Conservation (phyloP, 768 basidiomycete species). For the Gloeophyllum trabeum region DNA sequence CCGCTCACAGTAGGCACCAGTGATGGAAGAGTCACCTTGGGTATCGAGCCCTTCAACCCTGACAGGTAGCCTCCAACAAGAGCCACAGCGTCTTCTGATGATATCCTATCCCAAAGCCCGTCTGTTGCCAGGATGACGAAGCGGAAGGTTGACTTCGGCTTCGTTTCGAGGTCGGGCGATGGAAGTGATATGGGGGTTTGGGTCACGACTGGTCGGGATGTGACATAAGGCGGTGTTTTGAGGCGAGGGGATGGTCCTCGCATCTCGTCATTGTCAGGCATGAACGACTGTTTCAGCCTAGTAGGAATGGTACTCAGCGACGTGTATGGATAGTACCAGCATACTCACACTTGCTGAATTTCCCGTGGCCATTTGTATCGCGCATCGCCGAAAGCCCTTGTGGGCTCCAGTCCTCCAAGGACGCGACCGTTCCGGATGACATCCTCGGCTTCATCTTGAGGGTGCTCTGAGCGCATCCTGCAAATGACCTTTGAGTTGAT, state of each 20-base stretch:
- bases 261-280: slow-evolving; percentile 49
- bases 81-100: slow-evolving; percentile 76
- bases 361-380: slow-evolving; percentile 80
- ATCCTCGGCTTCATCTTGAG: slow-evolving; percentile 54
- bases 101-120: slow-evolving; percentile 39
- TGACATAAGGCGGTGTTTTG: slow-evolving; percentile 92
- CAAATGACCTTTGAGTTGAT: not conserved
- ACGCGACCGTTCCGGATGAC: slow-evolving; percentile 78
- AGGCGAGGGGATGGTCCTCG: slow-evolving; percentile 49
- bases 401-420: slow-evolving; percentile 81
- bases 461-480: slow-evolving; percentile 79
- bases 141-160: slow-evolving; percentile 31
- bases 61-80: slow-evolving; percentile 77
- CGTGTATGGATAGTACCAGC: not conserved
- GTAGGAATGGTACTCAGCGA: slow-evolving; percentile 6
- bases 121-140: slow-evolving; percentile 91
- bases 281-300: slow-evolving; percentile 56
- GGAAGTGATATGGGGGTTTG: slow-evolving; percentile 57
- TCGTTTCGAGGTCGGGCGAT: slow-evolving; percentile 12
- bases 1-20: slow-evolving; percentile 48
- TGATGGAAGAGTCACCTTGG: slow-evolving; percentile 43
- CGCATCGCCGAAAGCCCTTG: slow-evolving; percentile 81
- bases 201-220: slow-evolving; percentile 70
- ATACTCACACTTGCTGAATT: slow-evolving; percentile 56
- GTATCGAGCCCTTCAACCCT: slow-evolving; percentile 53